Conservation (phyloP, 2,329 filamentous ascomycete genomes). For the Endoconidiophora polonica region DNA sequence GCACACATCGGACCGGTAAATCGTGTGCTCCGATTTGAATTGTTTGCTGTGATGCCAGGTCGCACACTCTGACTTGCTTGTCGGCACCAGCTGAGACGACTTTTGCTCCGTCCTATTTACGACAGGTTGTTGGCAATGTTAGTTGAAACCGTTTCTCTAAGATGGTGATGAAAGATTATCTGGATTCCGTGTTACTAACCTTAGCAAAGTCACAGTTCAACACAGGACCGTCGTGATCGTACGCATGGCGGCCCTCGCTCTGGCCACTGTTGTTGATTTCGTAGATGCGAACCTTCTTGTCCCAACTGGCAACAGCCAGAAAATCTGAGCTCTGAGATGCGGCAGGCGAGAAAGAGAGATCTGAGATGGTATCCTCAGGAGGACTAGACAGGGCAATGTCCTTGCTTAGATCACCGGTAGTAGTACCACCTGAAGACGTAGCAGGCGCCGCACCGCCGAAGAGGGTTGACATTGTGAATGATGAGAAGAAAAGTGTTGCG, state of each 20-base stretch:
- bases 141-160: background rate
- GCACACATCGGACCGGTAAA: conserved; percentile 59
- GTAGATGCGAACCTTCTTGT: conserved; percentile 95
- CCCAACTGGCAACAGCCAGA: conserved; percentile 84
- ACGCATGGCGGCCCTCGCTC: conserved; percentile 70
- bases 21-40: conserved; percentile 73
- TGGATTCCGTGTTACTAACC: conserved; percentile 28
- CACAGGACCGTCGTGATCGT: conserved; percentile 74
- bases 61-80: conserved; percentile 77
- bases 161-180: no score
- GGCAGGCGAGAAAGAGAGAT: conserved; percentile 63
- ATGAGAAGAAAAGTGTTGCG: background rate
- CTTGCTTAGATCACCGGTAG: conserved; percentile 77
- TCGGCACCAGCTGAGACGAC: conserved; percentile 77
- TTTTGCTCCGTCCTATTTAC: conserved; percentile 66
- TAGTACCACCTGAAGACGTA: conserved; percentile 42
- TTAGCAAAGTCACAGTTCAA: conserved; percentile 76
- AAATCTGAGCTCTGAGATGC: conserved; percentile 47
- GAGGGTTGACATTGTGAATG: conserved; percentile 43
- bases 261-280: conserved; percentile 65
- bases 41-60: conserved; percentile 52
- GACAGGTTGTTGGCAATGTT: background rate
- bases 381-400: conserved; percentile 66
- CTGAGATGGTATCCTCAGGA: conserved; percentile 79
- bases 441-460: conserved; percentile 39